A percentile compares a stretch with the other conserved stretches of the same genome.
Conservation (phyloP, 352 stramenopile species). For the Achlya hypogyna region DNA sequence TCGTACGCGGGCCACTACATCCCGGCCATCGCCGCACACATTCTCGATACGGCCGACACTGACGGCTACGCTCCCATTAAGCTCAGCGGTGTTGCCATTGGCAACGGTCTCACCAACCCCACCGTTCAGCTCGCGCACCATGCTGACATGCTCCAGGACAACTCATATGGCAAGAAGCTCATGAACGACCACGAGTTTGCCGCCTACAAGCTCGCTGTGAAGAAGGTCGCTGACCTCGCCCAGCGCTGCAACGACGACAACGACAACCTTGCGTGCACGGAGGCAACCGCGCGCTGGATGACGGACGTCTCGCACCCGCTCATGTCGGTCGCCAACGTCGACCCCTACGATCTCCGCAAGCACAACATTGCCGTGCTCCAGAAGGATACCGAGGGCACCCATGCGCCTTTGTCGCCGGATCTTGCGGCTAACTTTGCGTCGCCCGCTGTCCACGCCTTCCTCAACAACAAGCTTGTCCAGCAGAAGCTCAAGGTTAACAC, state of each 20-base stretch:
- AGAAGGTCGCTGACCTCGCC: background rate
- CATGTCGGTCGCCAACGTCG: constrained; percentile 11
- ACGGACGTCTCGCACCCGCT: background rate
- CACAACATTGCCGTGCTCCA: background rate
- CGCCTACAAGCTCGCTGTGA: constrained; percentile 10
- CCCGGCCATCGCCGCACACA: constrained; percentile 4
- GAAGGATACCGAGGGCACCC: background rate
- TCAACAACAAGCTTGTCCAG: constrained; percentile 47
- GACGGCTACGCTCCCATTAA: constrained; percentile 21
- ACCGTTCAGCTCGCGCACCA: constrained; percentile 44
- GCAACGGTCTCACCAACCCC: constrained; percentile 31
- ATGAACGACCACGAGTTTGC: constrained; percentile 33
- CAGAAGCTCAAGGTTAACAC: constrained; percentile 48
- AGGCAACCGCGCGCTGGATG: constrained; percentile 9
- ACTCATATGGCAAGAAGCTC: constrained; percentile 59
- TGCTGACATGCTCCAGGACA: constrained; percentile 68
- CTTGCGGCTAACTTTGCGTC: constrained; percentile 60
- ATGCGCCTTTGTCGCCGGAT: background rate
- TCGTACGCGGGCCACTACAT: constrained; percentile 32
- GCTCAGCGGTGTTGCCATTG: constrained; percentile 57
- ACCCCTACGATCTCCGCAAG: constrained; percentile 14
- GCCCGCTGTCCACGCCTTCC: constrained; percentile 58
- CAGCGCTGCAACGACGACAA: background rate
- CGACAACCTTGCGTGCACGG: constrained; percentile 14
- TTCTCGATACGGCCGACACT: constrained; percentile 33